Evolutionary conservation across 371 early-diverging fungal genomes (phyloP).

Genomic region (Lichtheimia corymbifera): DNA sequence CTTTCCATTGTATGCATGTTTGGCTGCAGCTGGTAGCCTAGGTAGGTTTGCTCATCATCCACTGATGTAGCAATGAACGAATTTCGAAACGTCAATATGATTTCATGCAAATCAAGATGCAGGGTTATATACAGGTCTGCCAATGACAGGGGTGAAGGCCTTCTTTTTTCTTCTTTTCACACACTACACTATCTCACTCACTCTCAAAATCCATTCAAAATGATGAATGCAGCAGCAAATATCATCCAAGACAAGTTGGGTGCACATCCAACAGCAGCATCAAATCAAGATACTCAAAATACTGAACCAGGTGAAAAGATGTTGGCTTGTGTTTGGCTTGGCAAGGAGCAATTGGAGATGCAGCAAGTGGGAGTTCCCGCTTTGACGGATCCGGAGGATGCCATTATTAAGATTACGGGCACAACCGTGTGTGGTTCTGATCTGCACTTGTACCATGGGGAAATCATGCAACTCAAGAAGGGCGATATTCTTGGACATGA

Average conservation of each 20-base stretch:
- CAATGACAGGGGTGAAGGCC: no score
- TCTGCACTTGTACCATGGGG: slow-evolving; percentile 59
- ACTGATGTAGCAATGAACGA: no score
- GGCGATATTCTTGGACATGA: slow-evolving; percentile 66
- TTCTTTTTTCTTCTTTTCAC: no score
- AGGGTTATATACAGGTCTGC: no score
- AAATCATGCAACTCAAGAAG: slow-evolving; percentile 50
- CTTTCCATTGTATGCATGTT: no score
- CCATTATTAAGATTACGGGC: slow-evolving; percentile 52
- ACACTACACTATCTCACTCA: no score
- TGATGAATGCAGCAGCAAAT: slow-evolving; percentile 50
- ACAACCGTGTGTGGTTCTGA: slow-evolving; percentile 67
- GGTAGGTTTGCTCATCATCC: no score
- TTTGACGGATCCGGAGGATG: slow-evolving; percentile 57
- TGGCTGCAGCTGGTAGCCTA: no score
- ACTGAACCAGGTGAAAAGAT: slow-evolving; percentile 23
- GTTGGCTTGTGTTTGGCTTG: slow-evolving; percentile 53
- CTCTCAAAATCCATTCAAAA: not conserved
- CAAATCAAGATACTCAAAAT: slow-evolving; percentile 41
- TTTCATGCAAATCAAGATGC: no score
- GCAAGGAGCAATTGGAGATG: slow-evolving; percentile 47
- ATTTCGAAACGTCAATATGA: no score
- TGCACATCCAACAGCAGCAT: slow-evolving; percentile 35
- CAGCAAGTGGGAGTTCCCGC: slow-evolving; percentile 45
- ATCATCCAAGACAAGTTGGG: slow-evolving; percentile 39